Evolutionary conservation across 345 rosid genomes (phyloP).

Genomic region (Kandelia obovata): DNA sequence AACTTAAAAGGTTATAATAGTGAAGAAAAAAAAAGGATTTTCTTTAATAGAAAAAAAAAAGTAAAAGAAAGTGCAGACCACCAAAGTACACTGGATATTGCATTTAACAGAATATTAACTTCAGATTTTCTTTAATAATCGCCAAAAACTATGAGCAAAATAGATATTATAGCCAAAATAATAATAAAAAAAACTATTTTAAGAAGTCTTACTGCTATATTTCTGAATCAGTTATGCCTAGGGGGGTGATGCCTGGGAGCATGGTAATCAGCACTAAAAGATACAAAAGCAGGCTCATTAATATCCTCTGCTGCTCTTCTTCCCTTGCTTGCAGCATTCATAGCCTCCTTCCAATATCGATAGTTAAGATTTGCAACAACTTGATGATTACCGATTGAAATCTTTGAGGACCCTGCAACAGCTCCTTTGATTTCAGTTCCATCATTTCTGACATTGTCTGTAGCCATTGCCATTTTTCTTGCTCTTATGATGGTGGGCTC

Average conservation of each 20-base stretch:
- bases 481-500: too few species aligned
- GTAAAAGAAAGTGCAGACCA: too few species aligned
- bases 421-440: conserved; percentile 14
- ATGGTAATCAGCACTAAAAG: conserved; percentile 71
- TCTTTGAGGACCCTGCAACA: conserved; percentile 7
- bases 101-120: too few species aligned
- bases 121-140: too few species aligned
- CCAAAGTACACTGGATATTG: too few species aligned
- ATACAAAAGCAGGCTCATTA: conserved; percentile 48
- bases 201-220: not conserved
- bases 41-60: too few species aligned
- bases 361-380: not conserved
- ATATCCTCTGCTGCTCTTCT: conserved; percentile 12
- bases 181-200: too few species aligned
- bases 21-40: too few species aligned
- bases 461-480: too few species aligned
- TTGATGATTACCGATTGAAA: not conserved
- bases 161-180: not conserved
- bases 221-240: conserved; percentile 49
- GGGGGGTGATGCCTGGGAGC: conserved; percentile 82
- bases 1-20: too few species aligned
- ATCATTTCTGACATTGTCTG: not conserved
- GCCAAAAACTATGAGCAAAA: too few species aligned
- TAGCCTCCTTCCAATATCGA: not conserved
- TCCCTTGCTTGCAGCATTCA: conserved; percentile 9